Evolutionary conservation across 2,329 filamentous ascomycete species (phyloP).

Genomic region (Alternaria rosae): DNA sequence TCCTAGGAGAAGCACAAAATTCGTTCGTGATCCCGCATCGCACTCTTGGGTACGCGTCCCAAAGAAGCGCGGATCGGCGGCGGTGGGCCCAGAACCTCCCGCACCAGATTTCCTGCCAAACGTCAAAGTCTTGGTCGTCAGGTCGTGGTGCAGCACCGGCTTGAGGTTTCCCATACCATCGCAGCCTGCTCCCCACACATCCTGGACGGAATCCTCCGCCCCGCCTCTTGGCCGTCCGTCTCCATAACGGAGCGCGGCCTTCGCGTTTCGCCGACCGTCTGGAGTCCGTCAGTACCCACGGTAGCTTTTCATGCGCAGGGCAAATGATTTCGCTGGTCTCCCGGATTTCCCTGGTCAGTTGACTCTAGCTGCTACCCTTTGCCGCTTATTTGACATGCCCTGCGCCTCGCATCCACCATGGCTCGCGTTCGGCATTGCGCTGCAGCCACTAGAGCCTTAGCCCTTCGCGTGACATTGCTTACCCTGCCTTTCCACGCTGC

Average conservation of each 20-base stretch:
- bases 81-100: conserved; percentile 10
- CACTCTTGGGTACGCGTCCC: conserved; percentile 15
- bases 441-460: conserved; percentile 31
- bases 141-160: conserved; percentile 24
- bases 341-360: conserved; percentile 12
- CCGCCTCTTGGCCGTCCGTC: conserved; percentile 10
- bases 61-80: conserved; percentile 16
- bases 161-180: conserved; percentile 5
- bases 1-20: conserved; percentile 9
- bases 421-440: conserved; percentile 18
- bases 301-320: conserved; percentile 13
- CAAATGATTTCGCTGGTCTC: conserved; percentile 17
- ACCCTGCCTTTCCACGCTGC: conserved; percentile 25
- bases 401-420: conserved; percentile 17
- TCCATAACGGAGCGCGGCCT: conserved; percentile 32
- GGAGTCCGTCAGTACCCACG: conserved; percentile 15
- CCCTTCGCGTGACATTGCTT: conserved; percentile 25
- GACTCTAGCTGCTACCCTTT: conserved; percentile 5
- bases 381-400: background rate
- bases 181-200: conserved; percentile 21
- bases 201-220: conserved; percentile 16
- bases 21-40: conserved; percentile 15
- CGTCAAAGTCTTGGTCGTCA: conserved; percentile 10
- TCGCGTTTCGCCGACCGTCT: conserved; percentile 36
- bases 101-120: conserved; percentile 6